These are phyloP conservation scores for Phaeosphaeria sp. DNA, from an alignment of 2,329 filamentous ascomycete species.

Conservation along the genomic window DNA sequence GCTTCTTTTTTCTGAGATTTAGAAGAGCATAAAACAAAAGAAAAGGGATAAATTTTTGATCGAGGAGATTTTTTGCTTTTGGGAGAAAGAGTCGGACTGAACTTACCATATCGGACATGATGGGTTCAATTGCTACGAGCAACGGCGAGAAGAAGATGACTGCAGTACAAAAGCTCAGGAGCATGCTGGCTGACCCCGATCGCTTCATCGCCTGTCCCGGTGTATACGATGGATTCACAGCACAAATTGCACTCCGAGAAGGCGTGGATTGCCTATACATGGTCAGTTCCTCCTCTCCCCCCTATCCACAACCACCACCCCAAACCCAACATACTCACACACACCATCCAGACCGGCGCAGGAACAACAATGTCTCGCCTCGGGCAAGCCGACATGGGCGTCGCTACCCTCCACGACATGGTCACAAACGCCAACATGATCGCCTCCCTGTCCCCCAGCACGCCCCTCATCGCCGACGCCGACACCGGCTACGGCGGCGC, in stretches of 20 bases:
- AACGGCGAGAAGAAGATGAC: slow-evolving; percentile 22
- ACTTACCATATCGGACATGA: background rate
- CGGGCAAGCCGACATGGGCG: slow-evolving; percentile 68
- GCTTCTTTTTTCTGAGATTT: background rate
- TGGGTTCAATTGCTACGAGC: slow-evolving; percentile 10
- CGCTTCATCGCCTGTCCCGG: slow-evolving; percentile 65
- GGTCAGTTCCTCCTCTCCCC: slow-evolving; percentile 51
- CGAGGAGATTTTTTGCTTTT: background rate
- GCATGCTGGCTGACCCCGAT: slow-evolving; percentile 37
- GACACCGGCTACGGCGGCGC: slow-evolving; percentile 63
- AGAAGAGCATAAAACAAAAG: too few species aligned
- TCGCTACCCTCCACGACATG: slow-evolving; percentile 70
- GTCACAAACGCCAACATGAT: slow-evolving; percentile 69
- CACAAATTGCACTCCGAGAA: slow-evolving; percentile 67
- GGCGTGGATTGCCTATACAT: slow-evolving; percentile 73
- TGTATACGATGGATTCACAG: slow-evolving; percentile 73
- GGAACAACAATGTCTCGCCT: slow-evolving; percentile 67
- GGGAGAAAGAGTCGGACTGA: background rate
- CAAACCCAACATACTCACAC: background rate
- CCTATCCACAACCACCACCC: background rate
- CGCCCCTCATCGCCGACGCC: slow-evolving; percentile 68
- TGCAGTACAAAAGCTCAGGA: slow-evolving; percentile 39
- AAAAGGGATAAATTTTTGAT: too few species aligned
- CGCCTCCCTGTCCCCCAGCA: slow-evolving; percentile 61
- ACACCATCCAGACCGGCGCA: slow-evolving; percentile 71